These are phyloP conservation scores for Teunomyces lycoperdinae DNA, from an alignment of 805 yeast genomes.

Conservation along the genomic window DNA sequence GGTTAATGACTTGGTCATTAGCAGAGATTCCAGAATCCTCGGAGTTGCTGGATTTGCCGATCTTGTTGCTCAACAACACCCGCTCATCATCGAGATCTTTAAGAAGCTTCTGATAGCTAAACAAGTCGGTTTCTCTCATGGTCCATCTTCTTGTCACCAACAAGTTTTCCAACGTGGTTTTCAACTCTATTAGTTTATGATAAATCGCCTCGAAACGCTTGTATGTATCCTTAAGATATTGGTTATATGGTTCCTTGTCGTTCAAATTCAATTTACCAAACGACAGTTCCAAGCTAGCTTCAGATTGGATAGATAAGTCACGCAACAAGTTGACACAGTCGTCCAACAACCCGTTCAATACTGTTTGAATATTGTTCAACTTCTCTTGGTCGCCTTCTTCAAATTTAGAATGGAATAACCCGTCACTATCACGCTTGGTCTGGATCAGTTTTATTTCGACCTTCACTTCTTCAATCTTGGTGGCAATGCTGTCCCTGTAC, in stretches of 20 bases:
- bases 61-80: conserved; percentile 37
- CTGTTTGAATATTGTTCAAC: conserved; percentile 35
- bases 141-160: conserved; percentile 97
- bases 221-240: conserved; percentile 8
- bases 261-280: conserved; percentile 14
- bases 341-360: conserved; percentile 72
- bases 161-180: conserved; percentile 74
- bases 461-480: conserved; percentile 19
- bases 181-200: conserved; percentile 59
- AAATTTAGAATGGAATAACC: conserved; percentile 40
- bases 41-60: conserved; percentile 46
- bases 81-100: conserved; percentile 73
- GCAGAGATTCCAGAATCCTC: conserved; percentile 4
- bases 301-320: conserved; percentile 56
- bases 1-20: neutral
- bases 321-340: conserved; percentile 75
- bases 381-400: conserved; percentile 18
- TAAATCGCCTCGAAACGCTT: conserved; percentile 51
- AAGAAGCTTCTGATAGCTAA: conserved; percentile 72
- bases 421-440: conserved; percentile 50
- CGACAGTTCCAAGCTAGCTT: conserved; percentile 20
- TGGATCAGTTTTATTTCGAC: conserved; percentile 27
- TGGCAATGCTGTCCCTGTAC: conserved; percentile 6
- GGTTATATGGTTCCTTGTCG: conserved; percentile 12
- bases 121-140: conserved; percentile 90